Base-by-base conservation (phyloP, 2,329 filamentous ascomycete genomes). In the Nothopassalora personata region DNA sequence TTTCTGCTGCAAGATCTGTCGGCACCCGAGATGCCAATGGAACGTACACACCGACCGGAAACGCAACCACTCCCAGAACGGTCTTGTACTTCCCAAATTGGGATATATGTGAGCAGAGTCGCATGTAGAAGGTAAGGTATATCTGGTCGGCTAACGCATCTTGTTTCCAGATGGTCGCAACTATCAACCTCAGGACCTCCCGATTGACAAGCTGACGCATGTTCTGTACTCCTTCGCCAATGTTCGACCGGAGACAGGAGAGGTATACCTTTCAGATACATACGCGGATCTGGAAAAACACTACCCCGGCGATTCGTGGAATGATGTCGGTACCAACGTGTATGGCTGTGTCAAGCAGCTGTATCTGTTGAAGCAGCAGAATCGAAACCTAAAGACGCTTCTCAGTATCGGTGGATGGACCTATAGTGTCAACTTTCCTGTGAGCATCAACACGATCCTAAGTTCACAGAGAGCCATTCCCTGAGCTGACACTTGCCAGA, bases 171-270 rank as follows among this genome's bases (percentile, higher is more conserved):
- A 69, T 73, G 75, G 75, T 72, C 76, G 67, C 58, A 88, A 93
- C 68, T 88, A 93, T 71, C 83, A 86, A n/a, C 91, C 92, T 0
- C 88, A 94, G 70, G 85, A 96, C 70, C 81, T 97, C 6, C 89
- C 90, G 0, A 85, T 82, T 3, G 83, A 91, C 57, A 87, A 90
- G 54, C 82, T 97, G 47, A 97, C 92, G 0, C 93, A 97, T 70
- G 77, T 97, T 5, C 84, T 97, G n/a, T 97, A 97, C 69, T 82
- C 92, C 11, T 97, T 97, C 75, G 92, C 90, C 70, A 95, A 97
- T 71, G 84, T 96, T 61, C 83, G 84, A 4, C 81, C 86, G 2
- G 89, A 93, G 2, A 85, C 82, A 28, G 93, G 93, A 52, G 90
- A 95, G 74, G 91, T 95, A 10, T 83, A 81, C 69, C 79, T 90